Percentiles rank a stretch among this genome's conserved stretches.
Conservation (phyloP, 306 rosid species). For the Mimosa pudica region DNA sequence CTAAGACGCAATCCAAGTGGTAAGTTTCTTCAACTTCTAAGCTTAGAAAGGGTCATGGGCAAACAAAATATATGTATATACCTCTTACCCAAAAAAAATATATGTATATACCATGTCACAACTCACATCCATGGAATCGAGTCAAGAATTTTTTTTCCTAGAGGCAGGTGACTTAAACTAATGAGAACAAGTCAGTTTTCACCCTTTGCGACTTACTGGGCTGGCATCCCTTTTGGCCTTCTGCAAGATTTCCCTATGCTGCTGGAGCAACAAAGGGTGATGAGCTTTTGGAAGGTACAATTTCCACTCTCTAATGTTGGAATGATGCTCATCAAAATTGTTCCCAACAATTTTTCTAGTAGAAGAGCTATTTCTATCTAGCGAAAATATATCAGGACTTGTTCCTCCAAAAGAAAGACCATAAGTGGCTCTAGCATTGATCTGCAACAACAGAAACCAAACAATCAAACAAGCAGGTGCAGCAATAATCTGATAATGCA, state of each 20-base stretch:
- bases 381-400: conserved; percentile 62
- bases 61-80: not conserved
- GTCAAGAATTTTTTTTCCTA: not conserved
- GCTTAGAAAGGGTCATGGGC: not conserved
- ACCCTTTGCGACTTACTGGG: conserved; percentile 51
- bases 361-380: conserved; percentile 45
- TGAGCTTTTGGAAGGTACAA: conserved; percentile 73
- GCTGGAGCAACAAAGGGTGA: conserved; percentile 83
- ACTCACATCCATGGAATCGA: conserved; percentile 29
- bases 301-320: conserved; percentile 63
- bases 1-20: conserved; percentile 9
- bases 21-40: not conserved
- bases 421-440: conserved; percentile 89
- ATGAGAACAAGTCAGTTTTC: not conserved
- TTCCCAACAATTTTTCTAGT: conserved; percentile 40
- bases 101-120: too few relatives aligned
- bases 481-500: conserved; percentile 18
- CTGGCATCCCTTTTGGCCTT: conserved; percentile 59
- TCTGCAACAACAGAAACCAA: conserved; percentile 52
- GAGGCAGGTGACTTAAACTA: not conserved
- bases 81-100: too few relatives aligned
- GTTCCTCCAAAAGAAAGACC: conserved; percentile 81
- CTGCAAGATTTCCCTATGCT: conserved; percentile 58
- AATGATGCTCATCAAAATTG: conserved; percentile 35
- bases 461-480: conserved; percentile 12